These are phyloP conservation scores for Vitis riparia DNA, from an alignment of 164 flowering plant genomes.

Conservation along the genomic window DNA sequence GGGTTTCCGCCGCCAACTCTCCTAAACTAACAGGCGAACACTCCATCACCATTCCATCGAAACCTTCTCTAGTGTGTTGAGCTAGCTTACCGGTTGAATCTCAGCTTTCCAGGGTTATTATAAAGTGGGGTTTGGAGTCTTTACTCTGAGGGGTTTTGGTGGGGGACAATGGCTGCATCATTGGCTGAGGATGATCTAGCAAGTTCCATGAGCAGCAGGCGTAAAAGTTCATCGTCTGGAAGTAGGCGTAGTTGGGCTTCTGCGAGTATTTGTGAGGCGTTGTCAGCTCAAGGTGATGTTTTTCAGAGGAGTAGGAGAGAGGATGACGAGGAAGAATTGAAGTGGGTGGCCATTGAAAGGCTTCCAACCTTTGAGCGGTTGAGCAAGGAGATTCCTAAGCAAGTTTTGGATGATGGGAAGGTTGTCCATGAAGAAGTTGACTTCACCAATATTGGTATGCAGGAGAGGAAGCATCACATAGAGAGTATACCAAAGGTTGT, in stretches of 20 bases:
- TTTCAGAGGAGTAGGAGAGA: conserved; percentile 21
- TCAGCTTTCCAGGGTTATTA: no score
- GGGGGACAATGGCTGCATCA: not conserved
- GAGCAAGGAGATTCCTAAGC: conserved; percentile 40
- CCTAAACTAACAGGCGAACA: no score
- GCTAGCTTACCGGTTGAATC: no score
- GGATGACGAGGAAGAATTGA: conserved; percentile 68
- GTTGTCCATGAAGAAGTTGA: conserved; percentile 48
- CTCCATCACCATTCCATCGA: no score
- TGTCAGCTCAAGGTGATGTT: conserved; percentile 14
- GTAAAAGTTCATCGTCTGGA: conserved; percentile 12
- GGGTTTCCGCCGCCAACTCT: no score
- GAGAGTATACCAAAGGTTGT: conserved; percentile 46
- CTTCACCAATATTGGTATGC: conserved; percentile 37
- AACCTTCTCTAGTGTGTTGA: no score
- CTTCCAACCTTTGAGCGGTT: conserved; percentile 66
- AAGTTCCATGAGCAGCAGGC: conserved; percentile 19
- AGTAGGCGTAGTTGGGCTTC: conserved; percentile 26
- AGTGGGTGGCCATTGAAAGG: conserved; percentile 75
- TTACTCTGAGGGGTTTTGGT: not conserved
- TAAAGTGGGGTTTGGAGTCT: not conserved
- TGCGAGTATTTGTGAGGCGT: conserved; percentile 22
- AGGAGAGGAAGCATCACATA: conserved; percentile 46
- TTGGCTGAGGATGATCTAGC: conserved; percentile 21
- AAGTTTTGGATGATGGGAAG: conserved; percentile 41